Percentiles rank a stretch among this genome's conserved stretches.
Conservation (phyloP, 441 rosid species). For the Capsella rubella region DNA sequence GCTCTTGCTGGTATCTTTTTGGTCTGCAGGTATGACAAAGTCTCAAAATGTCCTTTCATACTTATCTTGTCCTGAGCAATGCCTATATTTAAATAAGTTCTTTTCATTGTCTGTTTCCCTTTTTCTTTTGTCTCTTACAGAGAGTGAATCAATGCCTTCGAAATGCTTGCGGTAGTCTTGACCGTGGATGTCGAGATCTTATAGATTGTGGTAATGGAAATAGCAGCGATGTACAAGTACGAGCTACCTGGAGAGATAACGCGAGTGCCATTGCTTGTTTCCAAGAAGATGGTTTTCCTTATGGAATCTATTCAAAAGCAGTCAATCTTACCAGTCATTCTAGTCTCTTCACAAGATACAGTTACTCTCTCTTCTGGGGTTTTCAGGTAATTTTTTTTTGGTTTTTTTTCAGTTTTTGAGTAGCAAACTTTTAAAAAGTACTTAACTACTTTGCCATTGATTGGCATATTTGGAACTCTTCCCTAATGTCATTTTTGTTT, state of each 20-base stretch:
- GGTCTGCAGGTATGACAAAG: conserved; percentile 75
- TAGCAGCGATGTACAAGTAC: not conserved
- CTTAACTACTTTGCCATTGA: conserved; percentile 21
- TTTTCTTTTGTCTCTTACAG: conserved; percentile 47
- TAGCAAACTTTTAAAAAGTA: not conserved
- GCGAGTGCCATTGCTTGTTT: conserved; percentile 61
- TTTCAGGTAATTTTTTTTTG: conserved; percentile 69
- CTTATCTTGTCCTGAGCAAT: not conserved
- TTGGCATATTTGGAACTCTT: conserved; percentile 20
- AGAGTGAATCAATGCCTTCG: conserved; percentile 89
- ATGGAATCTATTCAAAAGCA: conserved; percentile 67
- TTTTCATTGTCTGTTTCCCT: not conserved
- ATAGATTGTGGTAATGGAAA: conserved; percentile 69
- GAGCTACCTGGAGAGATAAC: conserved; percentile 52
- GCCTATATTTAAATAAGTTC: not conserved
- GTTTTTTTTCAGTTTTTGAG: not conserved
- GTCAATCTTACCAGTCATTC: conserved; percentile 60
- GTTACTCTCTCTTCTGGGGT: conserved; percentile 91
- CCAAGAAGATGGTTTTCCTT: conserved; percentile 48
- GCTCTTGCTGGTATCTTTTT: conserved; percentile 89
- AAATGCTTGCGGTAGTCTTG: conserved; percentile 54
- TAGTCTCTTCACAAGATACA: conserved; percentile 62
- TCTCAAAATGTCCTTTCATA: conserved; percentile 12
- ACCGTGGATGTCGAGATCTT: conserved; percentile 38
- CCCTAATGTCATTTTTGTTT: not conserved